phyloP scores from a whole-genome alignment of 2,329 filamentous ascomycete genomes.

The Diaporthe sp. region DNA sequence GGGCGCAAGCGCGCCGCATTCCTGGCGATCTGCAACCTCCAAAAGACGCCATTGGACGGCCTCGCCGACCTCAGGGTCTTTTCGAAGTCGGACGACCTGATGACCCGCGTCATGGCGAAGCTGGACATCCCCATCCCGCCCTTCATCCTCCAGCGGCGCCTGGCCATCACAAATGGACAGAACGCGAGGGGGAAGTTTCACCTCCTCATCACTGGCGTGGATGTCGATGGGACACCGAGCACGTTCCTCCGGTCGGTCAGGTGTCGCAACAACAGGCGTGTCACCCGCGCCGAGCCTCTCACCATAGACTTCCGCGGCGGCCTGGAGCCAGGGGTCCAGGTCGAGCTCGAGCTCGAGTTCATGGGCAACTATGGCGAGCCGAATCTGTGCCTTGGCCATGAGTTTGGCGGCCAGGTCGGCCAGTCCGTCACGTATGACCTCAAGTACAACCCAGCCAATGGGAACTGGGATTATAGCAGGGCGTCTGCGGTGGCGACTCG shows the following conservation, averaged over 20 bases:
- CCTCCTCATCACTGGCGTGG: conserved; percentile 48
- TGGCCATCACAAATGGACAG: conserved; percentile 44
- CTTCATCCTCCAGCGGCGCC: conserved; percentile 49
- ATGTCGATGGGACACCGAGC: conserved; percentile 52
- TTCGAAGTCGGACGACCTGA: conserved; percentile 50
- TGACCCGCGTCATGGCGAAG: conserved; percentile 52
- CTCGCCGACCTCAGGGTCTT: conserved; percentile 47
- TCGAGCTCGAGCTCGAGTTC: conserved; percentile 56
- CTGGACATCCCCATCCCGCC: conserved; percentile 48
- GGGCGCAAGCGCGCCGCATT: conserved; percentile 44
- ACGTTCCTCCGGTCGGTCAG: conserved; percentile 54
- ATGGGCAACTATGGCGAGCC: conserved; percentile 60
- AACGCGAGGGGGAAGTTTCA: conserved; percentile 39
- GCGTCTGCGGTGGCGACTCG: too few relatives aligned
- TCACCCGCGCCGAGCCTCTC: conserved; percentile 50
- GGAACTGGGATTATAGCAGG: neutral
- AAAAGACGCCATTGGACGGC: conserved; percentile 53
- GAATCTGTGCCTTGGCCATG: conserved; percentile 44
- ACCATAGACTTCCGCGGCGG: conserved; percentile 46
- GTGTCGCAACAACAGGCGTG: conserved; percentile 49
- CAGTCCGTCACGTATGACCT: conserved; percentile 2
- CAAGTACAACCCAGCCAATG: neutral
- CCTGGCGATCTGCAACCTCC: conserved; percentile 58
- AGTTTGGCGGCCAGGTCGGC: conserved; percentile 31
- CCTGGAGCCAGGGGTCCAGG: conserved; percentile 37